Evolutionary conservation across 345 rosid genomes (phyloP).

Genomic region (Heritiera littoralis): DNA sequence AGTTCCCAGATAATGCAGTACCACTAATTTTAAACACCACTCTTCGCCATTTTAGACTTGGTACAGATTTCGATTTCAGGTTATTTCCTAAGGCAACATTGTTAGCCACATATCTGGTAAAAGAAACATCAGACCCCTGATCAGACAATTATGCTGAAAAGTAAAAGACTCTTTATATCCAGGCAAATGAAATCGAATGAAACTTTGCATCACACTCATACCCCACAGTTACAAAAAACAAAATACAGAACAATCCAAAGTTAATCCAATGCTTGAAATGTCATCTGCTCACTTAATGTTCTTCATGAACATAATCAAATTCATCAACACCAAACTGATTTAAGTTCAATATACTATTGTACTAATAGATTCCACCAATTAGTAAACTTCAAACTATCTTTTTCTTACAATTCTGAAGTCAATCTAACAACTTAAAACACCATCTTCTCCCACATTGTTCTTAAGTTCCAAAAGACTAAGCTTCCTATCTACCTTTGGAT

Average conservation of each 20-base stretch:
- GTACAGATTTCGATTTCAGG: constrained; percentile 33
- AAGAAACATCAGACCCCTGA: neutral
- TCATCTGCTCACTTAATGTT: neutral
- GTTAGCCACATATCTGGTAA: constrained; percentile 24
- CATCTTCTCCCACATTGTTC: too few species aligned
- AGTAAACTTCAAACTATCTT: too few species aligned
- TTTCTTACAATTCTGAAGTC: too few species aligned
- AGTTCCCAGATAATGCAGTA: constrained; percentile 43
- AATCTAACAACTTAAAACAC: too few species aligned
- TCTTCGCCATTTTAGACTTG: constrained; percentile 44
- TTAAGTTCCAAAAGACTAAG: too few species aligned
- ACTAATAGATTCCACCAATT: neutral
- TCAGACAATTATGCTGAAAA: neutral
- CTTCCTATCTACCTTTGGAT: too few species aligned
- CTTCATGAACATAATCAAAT: neutral
- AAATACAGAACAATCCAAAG: neutral
- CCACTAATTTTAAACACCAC: constrained; percentile 55
- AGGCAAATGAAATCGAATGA: too few species aligned
- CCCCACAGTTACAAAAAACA: neutral
- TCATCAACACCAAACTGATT: neutral
- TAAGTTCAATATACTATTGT: neutral
- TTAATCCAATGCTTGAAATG: neutral
- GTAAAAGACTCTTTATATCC: too few species aligned
- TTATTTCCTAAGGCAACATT: constrained; percentile 25
- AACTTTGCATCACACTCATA: too few species aligned